A percentile compares a stretch with the other conserved stretches of the same genome.
Evolutionary conservation across 1,284 basidiomycete genomes (phyloP).

Genomic region (Grifola frondosa): DNA sequence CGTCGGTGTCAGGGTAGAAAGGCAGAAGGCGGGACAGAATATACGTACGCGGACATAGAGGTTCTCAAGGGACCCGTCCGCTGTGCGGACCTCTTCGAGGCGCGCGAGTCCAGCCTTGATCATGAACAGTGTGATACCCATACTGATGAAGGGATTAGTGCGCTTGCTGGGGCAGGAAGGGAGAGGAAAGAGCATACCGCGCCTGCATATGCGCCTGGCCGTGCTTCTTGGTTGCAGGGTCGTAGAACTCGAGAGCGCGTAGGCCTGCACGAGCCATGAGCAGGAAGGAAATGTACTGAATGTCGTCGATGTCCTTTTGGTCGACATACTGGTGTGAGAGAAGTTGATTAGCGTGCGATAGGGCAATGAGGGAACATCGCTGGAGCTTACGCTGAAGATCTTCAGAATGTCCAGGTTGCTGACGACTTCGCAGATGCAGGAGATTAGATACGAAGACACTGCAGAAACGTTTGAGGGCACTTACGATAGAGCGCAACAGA

Average conservation of each 20-base stretch:
- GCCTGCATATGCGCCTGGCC: conserved; percentile 94
- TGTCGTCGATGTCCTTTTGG: conserved; percentile 67
- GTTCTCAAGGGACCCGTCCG: conserved; percentile 60
- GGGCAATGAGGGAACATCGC: background rate
- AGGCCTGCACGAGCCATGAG: conserved; percentile 83
- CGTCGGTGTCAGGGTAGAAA: background rate
- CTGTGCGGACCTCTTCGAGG: conserved; percentile 64
- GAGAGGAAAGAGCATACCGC: conserved; percentile 43
- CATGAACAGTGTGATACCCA: conserved; percentile 80
- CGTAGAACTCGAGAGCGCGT: conserved; percentile 79
- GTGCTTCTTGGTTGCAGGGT: conserved; percentile 77
- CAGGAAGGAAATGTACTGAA: conserved; percentile 80
- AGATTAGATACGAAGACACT: conserved; percentile 4
- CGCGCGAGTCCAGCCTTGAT: conserved; percentile 69
- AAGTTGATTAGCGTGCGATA: background rate
- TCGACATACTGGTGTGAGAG: conserved; percentile 55
- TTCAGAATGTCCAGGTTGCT: conserved; percentile 70
- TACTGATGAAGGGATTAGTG: conserved; percentile 37
- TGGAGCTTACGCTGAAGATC: conserved; percentile 65
- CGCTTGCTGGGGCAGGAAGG: background rate
- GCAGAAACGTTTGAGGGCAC: conserved; percentile 24
- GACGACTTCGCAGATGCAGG: conserved; percentile 50
- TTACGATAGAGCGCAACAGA: conserved; percentile 75
- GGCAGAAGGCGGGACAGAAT: background rate
- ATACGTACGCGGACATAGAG: conserved; percentile 62